Conservation (phyloP, 2,329 filamentous ascomycete genomes). For the Nothopassalora personata region DNA sequence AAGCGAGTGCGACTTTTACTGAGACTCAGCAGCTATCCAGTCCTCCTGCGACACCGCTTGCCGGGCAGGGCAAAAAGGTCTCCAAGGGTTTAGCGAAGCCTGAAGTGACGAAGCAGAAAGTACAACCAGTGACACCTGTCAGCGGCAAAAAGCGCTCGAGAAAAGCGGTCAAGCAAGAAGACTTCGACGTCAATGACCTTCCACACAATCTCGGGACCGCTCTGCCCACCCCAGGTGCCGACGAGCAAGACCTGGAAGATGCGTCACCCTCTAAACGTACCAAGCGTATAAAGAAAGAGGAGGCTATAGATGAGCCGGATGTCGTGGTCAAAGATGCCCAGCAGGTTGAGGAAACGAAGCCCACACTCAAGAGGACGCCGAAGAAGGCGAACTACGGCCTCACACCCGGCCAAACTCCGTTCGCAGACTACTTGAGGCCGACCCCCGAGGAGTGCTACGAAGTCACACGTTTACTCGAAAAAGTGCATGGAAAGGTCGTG, state of each 20-base stretch:
- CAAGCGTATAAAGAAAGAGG: constrained; percentile 14
- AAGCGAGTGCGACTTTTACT: constrained; percentile 1
- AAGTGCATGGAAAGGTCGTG: constrained; percentile 59
- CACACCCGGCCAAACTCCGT: constrained; percentile 55
- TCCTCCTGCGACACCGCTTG: constrained; percentile 37
- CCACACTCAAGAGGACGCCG: constrained; percentile 32
- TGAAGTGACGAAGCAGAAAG: not conserved
- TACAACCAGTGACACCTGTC: constrained; percentile 7
- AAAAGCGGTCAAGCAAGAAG: constrained; percentile 33
- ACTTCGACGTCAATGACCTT: constrained; percentile 43
- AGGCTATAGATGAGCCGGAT: not conserved
- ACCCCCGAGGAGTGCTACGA: constrained; percentile 64
- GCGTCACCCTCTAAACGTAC: constrained; percentile 28
- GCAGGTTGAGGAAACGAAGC: constrained; percentile 10
- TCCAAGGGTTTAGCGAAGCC: constrained; percentile 19
- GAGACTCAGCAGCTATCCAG: constrained; percentile 40
- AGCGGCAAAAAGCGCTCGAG: constrained; percentile 36
- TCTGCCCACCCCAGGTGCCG: constrained; percentile 27
- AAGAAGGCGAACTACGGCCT: constrained; percentile 44
- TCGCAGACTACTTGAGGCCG: constrained; percentile 60
- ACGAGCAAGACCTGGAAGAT: constrained; percentile 14
- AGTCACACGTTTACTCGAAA: constrained; percentile 60
- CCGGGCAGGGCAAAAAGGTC: constrained; percentile 24
- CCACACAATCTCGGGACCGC: constrained; percentile 52
- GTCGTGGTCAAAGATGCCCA: constrained; percentile 13